phyloP scores from a whole-genome alignment of 2,329 filamentous ascomycete genomes.

The Claviceps fusiformis region DNA sequence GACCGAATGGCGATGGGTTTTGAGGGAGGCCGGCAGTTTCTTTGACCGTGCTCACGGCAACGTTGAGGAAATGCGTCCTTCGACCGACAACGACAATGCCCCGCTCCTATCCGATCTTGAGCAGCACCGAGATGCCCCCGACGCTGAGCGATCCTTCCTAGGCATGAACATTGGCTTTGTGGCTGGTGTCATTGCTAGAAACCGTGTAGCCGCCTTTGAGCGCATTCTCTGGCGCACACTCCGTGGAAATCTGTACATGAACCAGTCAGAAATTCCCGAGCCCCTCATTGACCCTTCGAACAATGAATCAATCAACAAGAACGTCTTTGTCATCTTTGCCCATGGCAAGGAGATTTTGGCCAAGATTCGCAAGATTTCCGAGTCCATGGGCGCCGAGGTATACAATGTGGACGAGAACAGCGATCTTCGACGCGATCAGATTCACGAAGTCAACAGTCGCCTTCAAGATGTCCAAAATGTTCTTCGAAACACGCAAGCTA shows the following conservation, averaged over 20 bases:
- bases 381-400: slow-evolving; percentile 88
- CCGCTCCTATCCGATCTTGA: slow-evolving; percentile 88
- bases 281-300: slow-evolving; percentile 80
- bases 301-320: slow-evolving; percentile 90
- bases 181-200: slow-evolving; percentile 84
- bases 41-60: slow-evolving; percentile 94
- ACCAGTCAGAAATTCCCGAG: slow-evolving; percentile 96
- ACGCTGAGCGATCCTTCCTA: slow-evolving; percentile 76
- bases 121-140: slow-evolving; percentile 54
- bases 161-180: slow-evolving; percentile 99
- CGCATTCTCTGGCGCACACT: slow-evolving; percentile 95
- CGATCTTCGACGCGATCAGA: slow-evolving; percentile 86
- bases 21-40: slow-evolving; percentile 91
- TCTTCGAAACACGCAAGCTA: slow-evolving; percentile 86
- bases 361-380: slow-evolving; percentile 98
- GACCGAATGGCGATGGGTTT: slow-evolving; percentile 95
- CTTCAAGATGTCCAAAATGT: slow-evolving; percentile 86
- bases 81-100: slow-evolving; percentile 80
- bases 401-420: slow-evolving; percentile 98
- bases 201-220: slow-evolving; percentile 90
- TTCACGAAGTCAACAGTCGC: slow-evolving; percentile 92
- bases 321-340: slow-evolving; percentile 98
- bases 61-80: slow-evolving; percentile 90
- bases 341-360: slow-evolving; percentile 96
- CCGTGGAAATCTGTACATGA: slow-evolving; percentile 98